These are phyloP conservation scores for Erodium trifolium DNA, from an alignment of 441 rosid species.

Conservation along the genomic window DNA sequence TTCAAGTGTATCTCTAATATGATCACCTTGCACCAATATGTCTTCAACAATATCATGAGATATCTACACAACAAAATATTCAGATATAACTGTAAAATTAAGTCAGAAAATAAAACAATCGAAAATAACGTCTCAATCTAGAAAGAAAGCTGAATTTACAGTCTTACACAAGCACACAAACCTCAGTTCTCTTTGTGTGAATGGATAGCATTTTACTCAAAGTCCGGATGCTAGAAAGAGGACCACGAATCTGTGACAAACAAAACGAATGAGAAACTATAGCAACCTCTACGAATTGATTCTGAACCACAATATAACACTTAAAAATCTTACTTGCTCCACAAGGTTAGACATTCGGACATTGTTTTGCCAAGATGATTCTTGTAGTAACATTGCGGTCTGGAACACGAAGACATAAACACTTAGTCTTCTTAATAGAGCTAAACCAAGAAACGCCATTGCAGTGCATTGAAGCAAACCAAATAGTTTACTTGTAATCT, in stretches of 20 bases:
- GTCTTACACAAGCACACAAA: conserved; percentile 21
- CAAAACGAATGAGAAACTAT: conserved; percentile 11
- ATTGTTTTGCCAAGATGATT: conserved; percentile 85
- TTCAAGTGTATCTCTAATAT: conserved; percentile 54
- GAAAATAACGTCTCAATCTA: conserved; percentile 4
- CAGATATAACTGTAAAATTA: not conserved
- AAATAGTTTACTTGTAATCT: not conserved
- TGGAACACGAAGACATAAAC: conserved; percentile 11
- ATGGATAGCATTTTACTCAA: conserved; percentile 67
- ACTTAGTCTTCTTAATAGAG: not conserved
- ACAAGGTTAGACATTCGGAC: conserved; percentile 75
- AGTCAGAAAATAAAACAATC: not conserved
- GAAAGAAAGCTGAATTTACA: conserved; percentile 7
- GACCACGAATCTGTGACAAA: conserved; percentile 58
- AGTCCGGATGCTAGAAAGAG: conserved; percentile 68
- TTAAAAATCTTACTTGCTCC: conserved; percentile 52
- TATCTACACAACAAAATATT: conserved; percentile 36
- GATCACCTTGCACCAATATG: conserved; percentile 63
- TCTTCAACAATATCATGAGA: conserved; percentile 72
- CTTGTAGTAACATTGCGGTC: conserved; percentile 74
- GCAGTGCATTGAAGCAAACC: not conserved
- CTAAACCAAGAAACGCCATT: not conserved
- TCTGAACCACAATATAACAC: not conserved
- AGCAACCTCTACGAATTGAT: conserved; percentile 2
- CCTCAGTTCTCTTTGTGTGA: conserved; percentile 71